These are phyloP conservation scores for Tilletia walkeri DNA, from an alignment of 1,284 basidiomycete species.

Conservation along the genomic window DNA sequence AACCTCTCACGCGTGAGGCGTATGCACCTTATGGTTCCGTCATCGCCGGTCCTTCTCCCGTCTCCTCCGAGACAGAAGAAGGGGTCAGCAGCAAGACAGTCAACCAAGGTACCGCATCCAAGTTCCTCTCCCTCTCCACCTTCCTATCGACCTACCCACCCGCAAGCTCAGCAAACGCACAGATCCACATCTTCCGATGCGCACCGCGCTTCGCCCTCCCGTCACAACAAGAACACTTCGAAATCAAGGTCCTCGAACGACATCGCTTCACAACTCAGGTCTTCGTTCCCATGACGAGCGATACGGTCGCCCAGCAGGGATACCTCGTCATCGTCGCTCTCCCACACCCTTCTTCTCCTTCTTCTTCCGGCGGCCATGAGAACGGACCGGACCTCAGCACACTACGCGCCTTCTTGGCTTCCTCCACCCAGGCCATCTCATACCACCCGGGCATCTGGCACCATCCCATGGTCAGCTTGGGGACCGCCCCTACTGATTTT, in stretches of 20 bases:
- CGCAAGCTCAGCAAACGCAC: conserved; percentile 32
- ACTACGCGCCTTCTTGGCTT: conserved; percentile 37
- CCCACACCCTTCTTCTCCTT: not conserved
- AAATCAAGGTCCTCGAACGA: conserved; percentile 44
- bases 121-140: conserved; percentile 36
- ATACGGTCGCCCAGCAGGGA: conserved; percentile 27
- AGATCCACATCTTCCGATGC: conserved; percentile 47
- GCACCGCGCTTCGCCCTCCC: conserved; percentile 21
- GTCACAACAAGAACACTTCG: conserved; percentile 20
- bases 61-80: conserved; percentile 5
- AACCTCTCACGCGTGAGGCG: conserved; percentile 28
- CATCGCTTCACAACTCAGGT: conserved; percentile 48
- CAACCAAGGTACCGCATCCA: conserved; percentile 49
- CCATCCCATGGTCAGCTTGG: conserved; percentile 46
- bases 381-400: conserved; percentile 38
- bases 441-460: conserved; percentile 50
- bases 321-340: conserved; percentile 50
- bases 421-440: conserved; percentile 42
- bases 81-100: conserved; percentile 34
- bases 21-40: conserved; percentile 45
- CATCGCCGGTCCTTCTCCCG: conserved; percentile 32
- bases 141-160: conserved; percentile 34
- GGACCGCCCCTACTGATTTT: conserved; percentile 39
- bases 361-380: conserved; percentile 10
- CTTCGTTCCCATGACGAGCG: conserved; percentile 41